These are phyloP conservation scores for Globisporangium takayamanum DNA, from an alignment of 352 stramenopile genomes.

Conservation along the genomic window DNA sequence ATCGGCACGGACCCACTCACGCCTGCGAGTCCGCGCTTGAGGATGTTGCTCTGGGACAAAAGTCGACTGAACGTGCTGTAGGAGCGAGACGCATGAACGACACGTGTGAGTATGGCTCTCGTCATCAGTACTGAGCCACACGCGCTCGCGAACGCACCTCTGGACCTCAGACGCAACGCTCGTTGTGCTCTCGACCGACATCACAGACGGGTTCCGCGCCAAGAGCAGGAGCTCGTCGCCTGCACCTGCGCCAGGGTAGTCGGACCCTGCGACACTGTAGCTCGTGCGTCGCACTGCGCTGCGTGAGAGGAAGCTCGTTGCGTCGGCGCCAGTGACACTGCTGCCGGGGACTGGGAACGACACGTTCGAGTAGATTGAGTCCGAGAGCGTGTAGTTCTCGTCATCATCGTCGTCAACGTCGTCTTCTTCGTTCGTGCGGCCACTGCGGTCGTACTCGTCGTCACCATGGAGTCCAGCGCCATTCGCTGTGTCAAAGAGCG, in stretches of 20 bases:
- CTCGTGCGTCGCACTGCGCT: constrained; percentile 16
- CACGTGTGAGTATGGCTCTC: too few relatives aligned
- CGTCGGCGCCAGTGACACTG: constrained; percentile 18
- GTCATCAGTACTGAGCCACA: not conserved
- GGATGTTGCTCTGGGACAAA: constrained; percentile 48
- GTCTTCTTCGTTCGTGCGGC: not conserved
- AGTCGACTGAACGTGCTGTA: constrained; percentile 51
- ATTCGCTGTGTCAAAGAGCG: constrained; percentile 51
- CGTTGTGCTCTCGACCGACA: constrained; percentile 31
- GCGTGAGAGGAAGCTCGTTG: constrained; percentile 12
- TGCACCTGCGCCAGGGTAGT: constrained; percentile 16
- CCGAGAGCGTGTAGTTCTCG: constrained; percentile 41
- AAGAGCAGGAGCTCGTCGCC: constrained; percentile 10
- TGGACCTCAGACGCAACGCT: constrained; percentile 28
- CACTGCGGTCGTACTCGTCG: constrained; percentile 12
- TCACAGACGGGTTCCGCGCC: constrained; percentile 12
- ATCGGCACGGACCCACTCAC: constrained; percentile 24
- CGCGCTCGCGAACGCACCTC: constrained; percentile 2
- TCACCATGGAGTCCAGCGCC: constrained; percentile 26
- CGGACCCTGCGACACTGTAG: constrained; percentile 2
- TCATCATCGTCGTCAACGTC: not conserved
- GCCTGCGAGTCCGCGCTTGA: constrained; percentile 39
- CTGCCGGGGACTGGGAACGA: constrained; percentile 23
- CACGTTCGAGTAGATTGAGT: constrained; percentile 60
- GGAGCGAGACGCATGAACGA: not conserved